Evolutionary conservation across 164 flowering plant genomes (phyloP), one percentile per base, ranked within the genome.

Genomic region (Warburgia ugandensis): DNA sequence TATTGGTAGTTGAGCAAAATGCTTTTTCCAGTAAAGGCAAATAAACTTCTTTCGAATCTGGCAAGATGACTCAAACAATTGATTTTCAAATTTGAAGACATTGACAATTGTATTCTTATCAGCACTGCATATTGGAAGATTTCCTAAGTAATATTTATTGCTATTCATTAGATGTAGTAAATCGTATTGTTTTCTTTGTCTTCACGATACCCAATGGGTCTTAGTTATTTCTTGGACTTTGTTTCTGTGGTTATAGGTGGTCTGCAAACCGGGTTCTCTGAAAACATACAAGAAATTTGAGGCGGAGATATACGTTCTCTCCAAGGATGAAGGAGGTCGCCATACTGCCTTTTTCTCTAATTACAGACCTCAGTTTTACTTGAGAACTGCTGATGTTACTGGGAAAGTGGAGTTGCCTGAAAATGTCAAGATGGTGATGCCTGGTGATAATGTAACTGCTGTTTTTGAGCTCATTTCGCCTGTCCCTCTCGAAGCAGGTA

Each of bases 291-390:
- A 75, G 66, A 83, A 55, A 59, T 94, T 94, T 56, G 96, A 94
- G 65, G 99, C 96, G 49, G 96, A 89, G 61, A 84, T 94, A 46
- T 94, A 89, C 56, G 97, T 86, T 33, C 94, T 94, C 22, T 81
- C 95, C 33, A 85, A 92, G 73, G 98, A 88, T 49, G 98, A 92
- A 80, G 99, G 99, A 66, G 99, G 97, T 12, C 89, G 99, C 9
- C 97, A 94, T 55, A 89, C 97, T 22, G 84, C 97, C 4, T 89
- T 94, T 43, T 77, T 84, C 74, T 77, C 97, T 29, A 94, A 94
- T 61, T 94, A 89, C 65, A 82, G 69, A 62, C 97, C 99, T 61
- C 99, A 94, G 65, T 84, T 89, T 65, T 94, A 86, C 61, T 11
- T 94, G 86, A 81, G 99, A 53, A 94, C 97, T 39, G 97, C 99